phyloP scores from a whole-genome alignment of 805 yeast genomes.

The Grigorovia transvaalensis region DNA sequence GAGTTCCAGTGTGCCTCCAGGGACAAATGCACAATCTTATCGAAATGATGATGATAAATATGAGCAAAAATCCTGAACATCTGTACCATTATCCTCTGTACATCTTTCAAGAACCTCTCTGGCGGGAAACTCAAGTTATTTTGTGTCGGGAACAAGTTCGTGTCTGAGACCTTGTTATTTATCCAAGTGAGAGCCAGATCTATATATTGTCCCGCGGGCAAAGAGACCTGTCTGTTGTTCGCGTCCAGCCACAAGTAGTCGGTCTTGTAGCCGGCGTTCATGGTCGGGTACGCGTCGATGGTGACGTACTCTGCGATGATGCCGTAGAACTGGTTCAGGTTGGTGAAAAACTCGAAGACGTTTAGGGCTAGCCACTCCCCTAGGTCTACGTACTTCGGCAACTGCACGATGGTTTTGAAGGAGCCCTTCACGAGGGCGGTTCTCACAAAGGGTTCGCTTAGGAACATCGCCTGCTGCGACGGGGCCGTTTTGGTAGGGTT shows the following conservation, averaged over 20 bases:
- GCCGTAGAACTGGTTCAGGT: conserved; percentile 79
- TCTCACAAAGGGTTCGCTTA: conserved; percentile 87
- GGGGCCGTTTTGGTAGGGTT: background rate
- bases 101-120: conserved; percentile 67
- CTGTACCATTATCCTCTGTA: conserved; percentile 80
- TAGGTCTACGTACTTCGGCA: conserved; percentile 88
- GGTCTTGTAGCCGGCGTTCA: conserved; percentile 91
- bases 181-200: conserved; percentile 90
- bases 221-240: conserved; percentile 66
- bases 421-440: conserved; percentile 95
- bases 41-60: conserved; percentile 89
- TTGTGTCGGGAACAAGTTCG: conserved; percentile 82
- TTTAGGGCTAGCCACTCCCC: conserved; percentile 96
- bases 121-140: conserved; percentile 79
- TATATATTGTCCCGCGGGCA: conserved; percentile 89
- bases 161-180: conserved; percentile 77
- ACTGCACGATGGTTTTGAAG: conserved; percentile 86
- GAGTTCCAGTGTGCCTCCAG: conserved; percentile 98
- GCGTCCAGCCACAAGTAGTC: conserved; percentile 87
- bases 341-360: conserved; percentile 78
- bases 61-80: conserved; percentile 95
- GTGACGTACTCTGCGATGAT: conserved; percentile 87
- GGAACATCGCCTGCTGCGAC: conserved; percentile 38
- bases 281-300: conserved; percentile 79
- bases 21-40: conserved; percentile 80